Base-by-base conservation (phyloP, 305 asterid species). In the Solanum aculeatissimum region DNA sequence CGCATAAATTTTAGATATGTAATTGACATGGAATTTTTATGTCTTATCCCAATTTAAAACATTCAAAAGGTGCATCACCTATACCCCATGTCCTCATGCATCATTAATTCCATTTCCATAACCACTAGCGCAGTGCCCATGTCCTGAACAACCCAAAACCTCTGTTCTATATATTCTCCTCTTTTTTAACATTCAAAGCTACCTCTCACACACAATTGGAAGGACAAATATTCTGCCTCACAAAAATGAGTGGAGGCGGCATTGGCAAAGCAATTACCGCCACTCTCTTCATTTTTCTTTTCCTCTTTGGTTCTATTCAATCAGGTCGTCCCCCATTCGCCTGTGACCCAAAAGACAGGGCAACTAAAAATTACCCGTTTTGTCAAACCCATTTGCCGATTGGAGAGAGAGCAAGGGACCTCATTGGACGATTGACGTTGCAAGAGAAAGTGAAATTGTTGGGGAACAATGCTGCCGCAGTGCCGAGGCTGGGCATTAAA, bases 371-470 rank as follows among this genome's bases (percentile, higher is more conserved):
- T 23, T 87, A 91, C 27, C 87, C 89, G 9, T 95, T 95, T 80
- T 95, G 98, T 81, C 86, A 89, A 42, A 70, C 88, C 2, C 88
- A 89, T 27, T 53, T 88, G 82, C 83, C 89, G 3, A 45, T 84
- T 15, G 84, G 87, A 0, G 95, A 91, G 21, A 89, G 98, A 63
- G 98, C 88, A 21, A 89, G 85, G 45, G 98, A 95, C 83, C 86
- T 94, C 47, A 85, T 95, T 57, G 91, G 92, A 9, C 88, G 97
- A 19, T 49, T 95, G 87, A 94, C 95, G 13, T 69, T 95, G 92
- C 95, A 89, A 84, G 98, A 95, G 90, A 95, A 95, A 89, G 93
- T 94, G 2, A 87, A 84, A 87, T 85, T 94, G 69, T 38, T 95
- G 42, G 95, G 80, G 65, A 92, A 87, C 90, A 89, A 70, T 69